Evolutionary conservation across 306 rosid species (phyloP), one percentile per base, ranked within the genome.

Genomic region (Arachis hypogaea): DNA sequence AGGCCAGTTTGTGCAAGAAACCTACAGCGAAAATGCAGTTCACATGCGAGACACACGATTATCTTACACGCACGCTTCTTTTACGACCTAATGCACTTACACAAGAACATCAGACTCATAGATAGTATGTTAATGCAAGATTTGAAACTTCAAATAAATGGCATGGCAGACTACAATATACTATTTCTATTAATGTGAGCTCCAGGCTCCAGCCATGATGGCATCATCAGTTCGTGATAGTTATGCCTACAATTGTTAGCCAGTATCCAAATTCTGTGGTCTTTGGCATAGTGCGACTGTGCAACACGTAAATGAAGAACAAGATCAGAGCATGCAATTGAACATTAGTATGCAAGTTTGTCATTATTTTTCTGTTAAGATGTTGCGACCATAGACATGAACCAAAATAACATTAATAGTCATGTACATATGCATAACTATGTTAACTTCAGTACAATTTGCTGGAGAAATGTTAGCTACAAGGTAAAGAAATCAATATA

Each of bases 1-100:
- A 88, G 79, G 71, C 91, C 93, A 45, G 91, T 88, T 80, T 85
- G 72, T 1, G 88, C 81, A 62, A 90, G 96, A 88, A 87, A 88
- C 96, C 96, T 90, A 85, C 78, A 74, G 38, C 38, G 38, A 33
- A 33, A 33, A 33, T 33, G 38, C 38, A 33, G 58, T 5, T n/a
- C 14, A 52, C 16, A 49, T 49, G 16, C 55, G 3, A 49, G 55
- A 52, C 58, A 52, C 7, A 52, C 58, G 12, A 49, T 11, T 3
- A 49, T 49, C 16, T 10, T 49, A 10, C 10, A 3, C 10, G 7
- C 55, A 49, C 11, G 9, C 9, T 51, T 51, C n/a, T 51, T 51
- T 4, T 51, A 22, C 28, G 28, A 22, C 28, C 28, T 22, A 22
- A 22, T 22, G 28, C 28, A 22, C 28, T 22, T 22, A 22, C 28